Conservation (phyloP, 148 eudicot genomes). For the Rhododendron williamsianum region DNA sequence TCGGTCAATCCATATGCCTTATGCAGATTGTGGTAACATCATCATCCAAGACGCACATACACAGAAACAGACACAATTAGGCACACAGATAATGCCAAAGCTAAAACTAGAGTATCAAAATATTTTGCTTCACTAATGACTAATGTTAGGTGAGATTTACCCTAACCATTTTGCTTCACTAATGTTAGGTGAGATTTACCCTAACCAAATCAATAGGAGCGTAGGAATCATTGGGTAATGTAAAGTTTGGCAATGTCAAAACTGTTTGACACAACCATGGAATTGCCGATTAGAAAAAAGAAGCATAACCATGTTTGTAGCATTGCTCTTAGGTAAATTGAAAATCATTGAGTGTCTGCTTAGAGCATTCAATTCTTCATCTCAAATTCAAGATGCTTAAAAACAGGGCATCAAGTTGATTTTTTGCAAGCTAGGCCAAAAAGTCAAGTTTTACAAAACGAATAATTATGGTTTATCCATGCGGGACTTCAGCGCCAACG, state of each 20-base stretch:
- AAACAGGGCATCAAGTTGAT: neutral
- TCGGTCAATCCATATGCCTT: too few relatives aligned
- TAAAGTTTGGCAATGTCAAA: neutral
- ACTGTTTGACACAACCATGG: neutral
- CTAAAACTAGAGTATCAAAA: too few relatives aligned
- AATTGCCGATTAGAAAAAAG: neutral
- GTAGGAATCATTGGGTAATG: neutral
- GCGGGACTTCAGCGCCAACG: neutral
- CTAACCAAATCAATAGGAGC: neutral
- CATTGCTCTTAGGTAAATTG: neutral
- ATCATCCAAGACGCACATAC: too few relatives aligned
- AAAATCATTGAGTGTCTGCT: neutral
- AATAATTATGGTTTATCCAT: neutral
- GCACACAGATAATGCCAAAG: too few relatives aligned
- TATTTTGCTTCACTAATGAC: too few relatives aligned
- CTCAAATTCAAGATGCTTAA: neutral
- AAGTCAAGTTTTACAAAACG: neutral
- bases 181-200: neutral
- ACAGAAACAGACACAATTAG: too few relatives aligned
- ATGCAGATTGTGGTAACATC: too few relatives aligned
- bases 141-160: neutral
- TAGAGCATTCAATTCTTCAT: neutral
- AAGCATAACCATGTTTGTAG: neutral
- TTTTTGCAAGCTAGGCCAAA: neutral
- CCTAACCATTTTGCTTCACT: neutral